Evolutionary conservation across 2,329 filamentous ascomycete species (phyloP).

Genomic region (Pseudogymnoascus sp.): DNA sequence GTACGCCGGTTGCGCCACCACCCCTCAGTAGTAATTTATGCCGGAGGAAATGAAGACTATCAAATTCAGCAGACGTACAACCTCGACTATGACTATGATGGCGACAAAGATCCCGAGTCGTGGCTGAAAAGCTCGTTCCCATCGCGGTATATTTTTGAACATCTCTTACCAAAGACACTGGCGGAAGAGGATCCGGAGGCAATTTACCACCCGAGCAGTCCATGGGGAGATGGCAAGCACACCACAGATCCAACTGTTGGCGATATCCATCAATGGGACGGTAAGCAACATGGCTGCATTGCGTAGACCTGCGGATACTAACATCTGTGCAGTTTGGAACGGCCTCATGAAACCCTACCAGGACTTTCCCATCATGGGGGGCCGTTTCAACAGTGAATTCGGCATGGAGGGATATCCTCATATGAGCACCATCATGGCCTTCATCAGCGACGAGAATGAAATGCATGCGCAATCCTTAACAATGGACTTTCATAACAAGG

Average conservation of each 20-base stretch:
- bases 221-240: conserved; percentile 63
- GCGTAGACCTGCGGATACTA: background rate
- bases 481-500: conserved; percentile 48
- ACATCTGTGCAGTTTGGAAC: conserved; percentile 37
- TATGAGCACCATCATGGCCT: conserved; percentile 38
- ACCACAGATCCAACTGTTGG: conserved; percentile 48
- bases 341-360: conserved; percentile 45
- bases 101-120: conserved; percentile 17
- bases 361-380: conserved; percentile 38
- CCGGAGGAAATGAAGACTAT: conserved; percentile 93
- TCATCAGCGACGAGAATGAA: conserved; percentile 38
- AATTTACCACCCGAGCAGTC: conserved; percentile 73
- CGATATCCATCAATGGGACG: conserved; percentile 48
- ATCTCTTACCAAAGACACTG: conserved; percentile 67
- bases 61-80: conserved; percentile 22
- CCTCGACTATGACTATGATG: conserved; percentile 20
- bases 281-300: conserved; percentile 21
- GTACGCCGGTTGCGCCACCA: conserved; percentile 71
- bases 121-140: conserved; percentile 24
- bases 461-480: conserved; percentile 43
- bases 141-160: conserved; percentile 31
- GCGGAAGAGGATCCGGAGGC: conserved; percentile 57
- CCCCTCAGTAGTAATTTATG: conserved; percentile 56
- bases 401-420: conserved; percentile 44
- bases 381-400: conserved; percentile 46